A percentile compares a stretch with the other conserved stretches of the same genome.
Evolutionary conservation across 2,329 filamentous ascomycete genomes (phyloP).

Genomic region (Acrodontium crateriforme): DNA sequence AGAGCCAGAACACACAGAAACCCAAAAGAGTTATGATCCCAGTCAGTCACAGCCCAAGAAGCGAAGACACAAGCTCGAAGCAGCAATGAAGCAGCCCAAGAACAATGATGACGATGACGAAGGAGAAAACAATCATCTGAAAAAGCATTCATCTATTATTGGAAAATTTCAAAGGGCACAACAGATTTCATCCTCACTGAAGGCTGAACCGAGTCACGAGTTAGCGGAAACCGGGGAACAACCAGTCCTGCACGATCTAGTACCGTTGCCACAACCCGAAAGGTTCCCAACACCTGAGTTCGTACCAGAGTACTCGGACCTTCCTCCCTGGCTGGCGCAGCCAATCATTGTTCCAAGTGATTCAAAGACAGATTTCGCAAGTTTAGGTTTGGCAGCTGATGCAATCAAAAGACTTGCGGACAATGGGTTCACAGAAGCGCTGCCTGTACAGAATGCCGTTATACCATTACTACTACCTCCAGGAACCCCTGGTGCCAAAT

Average conservation of each 20-base stretch:
- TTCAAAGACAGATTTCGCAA: conserved; percentile 45
- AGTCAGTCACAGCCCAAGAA: conserved; percentile 29
- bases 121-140: conserved; percentile 18
- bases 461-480: conserved; percentile 62
- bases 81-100: conserved; percentile 7
- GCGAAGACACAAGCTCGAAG: conserved; percentile 30
- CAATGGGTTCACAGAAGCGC: conserved; percentile 57
- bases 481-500: conserved; percentile 27
- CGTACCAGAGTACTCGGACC: conserved; percentile 57
- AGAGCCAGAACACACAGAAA: too few relatives aligned
- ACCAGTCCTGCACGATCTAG: conserved; percentile 41
- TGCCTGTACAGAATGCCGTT: conserved; percentile 67
- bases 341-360: conserved; percentile 56
- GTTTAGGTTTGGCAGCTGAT: conserved; percentile 48
- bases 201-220: conserved; percentile 8
- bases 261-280: conserved; percentile 68
- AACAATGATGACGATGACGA: conserved; percentile 20
- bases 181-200: background rate
- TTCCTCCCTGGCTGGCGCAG: conserved; percentile 68
- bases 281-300: conserved; percentile 43
- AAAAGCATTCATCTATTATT: conserved; percentile 24
- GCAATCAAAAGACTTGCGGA: conserved; percentile 48
- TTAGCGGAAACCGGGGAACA: too few relatives aligned
- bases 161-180: conserved; percentile 30
- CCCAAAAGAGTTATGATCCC: too few relatives aligned